These are phyloP conservation scores for Teratosphaeria destructans DNA, from an alignment of 2,329 filamentous ascomycete genomes.

Conservation along the genomic window DNA sequence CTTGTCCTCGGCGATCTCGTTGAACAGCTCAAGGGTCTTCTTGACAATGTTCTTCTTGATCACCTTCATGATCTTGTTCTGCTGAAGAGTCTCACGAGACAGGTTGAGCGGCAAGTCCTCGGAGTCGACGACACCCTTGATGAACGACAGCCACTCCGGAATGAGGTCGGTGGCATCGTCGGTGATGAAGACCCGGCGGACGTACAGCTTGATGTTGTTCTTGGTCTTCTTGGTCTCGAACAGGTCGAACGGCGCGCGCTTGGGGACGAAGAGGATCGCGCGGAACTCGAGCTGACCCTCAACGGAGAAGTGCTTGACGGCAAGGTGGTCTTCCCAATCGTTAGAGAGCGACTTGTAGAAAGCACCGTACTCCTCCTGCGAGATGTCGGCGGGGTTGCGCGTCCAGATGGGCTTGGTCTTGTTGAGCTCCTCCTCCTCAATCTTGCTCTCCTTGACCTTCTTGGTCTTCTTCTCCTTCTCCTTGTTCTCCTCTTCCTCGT, in stretches of 20 bases:
- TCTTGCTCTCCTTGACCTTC: conserved; percentile 97
- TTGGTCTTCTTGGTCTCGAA: conserved; percentile 99
- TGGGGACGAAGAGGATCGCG: conserved; percentile 97
- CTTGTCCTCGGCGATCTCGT: conserved; percentile 97
- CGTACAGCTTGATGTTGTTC: conserved; percentile 99
- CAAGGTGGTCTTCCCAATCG: conserved; percentile 99
- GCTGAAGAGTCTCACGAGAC: conserved; percentile 98
- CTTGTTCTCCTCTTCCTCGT: conserved; percentile 69
- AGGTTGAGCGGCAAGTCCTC: conserved; percentile 99
- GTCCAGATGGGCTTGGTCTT: conserved; percentile 99
- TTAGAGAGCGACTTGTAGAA: conserved; percentile 99
- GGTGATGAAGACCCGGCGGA: conserved; percentile 99
- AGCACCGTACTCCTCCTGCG: conserved; percentile 88
- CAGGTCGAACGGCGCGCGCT: conserved; percentile 98
- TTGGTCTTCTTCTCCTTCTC: conserved; percentile 97
- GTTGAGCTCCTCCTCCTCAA: conserved; percentile 99
- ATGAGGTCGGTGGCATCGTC: conserved; percentile 98
- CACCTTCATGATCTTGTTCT: conserved; percentile 99
- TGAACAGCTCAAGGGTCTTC: conserved; percentile 99
- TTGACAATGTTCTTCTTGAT: conserved; percentile 99
- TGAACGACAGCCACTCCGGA: conserved; percentile 96
- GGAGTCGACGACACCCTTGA: conserved; percentile 99
- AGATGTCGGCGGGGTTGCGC: conserved; percentile 92
- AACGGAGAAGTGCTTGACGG: conserved; percentile 99
- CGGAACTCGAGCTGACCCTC: conserved; percentile 99